phyloP scores from a whole-genome alignment of 805 yeast species.

The Yarrowia sp. region DNA sequence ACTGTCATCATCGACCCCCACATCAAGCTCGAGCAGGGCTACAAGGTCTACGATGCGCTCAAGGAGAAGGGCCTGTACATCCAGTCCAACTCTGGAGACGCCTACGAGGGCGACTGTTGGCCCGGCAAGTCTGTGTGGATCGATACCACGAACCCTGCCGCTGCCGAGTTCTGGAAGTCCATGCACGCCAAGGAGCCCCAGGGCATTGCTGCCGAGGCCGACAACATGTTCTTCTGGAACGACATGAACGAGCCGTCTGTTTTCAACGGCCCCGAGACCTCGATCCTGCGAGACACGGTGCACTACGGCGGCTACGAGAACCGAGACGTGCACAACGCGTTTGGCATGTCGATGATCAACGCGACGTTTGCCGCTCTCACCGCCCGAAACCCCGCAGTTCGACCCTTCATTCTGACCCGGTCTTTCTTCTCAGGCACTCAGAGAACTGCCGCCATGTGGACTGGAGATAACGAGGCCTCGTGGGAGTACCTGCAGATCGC shows the following conservation, averaged over 20 bases:
- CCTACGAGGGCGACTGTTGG: conserved; percentile 92
- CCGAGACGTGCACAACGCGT: conserved; percentile 86
- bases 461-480: conserved; percentile 93
- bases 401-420: conserved; percentile 90
- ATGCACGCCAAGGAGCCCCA: conserved; percentile 50
- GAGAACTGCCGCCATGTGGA: conserved; percentile 92
- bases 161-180: conserved; percentile 47
- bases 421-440: conserved; percentile 92
- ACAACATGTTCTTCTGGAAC: conserved; percentile 88
- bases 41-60: conserved; percentile 66
- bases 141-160: conserved; percentile 74
- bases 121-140: conserved; percentile 97
- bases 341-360: conserved; percentile 81
- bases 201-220: conserved; percentile 56
- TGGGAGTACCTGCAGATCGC: conserved; percentile 88
- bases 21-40: conserved; percentile 64
- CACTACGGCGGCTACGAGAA: conserved; percentile 88
- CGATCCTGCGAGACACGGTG: conserved; percentile 80
- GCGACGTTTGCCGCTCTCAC: conserved; percentile 74
- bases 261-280: conserved; percentile 92
- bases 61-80: conserved; percentile 56
- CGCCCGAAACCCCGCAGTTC: conserved; percentile 55
- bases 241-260: conserved; percentile 99
- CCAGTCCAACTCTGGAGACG: conserved; percentile 55
- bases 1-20: conserved; percentile 94